Conservation (phyloP, 768 basidiomycete genomes). For the Trametes punicea region DNA sequence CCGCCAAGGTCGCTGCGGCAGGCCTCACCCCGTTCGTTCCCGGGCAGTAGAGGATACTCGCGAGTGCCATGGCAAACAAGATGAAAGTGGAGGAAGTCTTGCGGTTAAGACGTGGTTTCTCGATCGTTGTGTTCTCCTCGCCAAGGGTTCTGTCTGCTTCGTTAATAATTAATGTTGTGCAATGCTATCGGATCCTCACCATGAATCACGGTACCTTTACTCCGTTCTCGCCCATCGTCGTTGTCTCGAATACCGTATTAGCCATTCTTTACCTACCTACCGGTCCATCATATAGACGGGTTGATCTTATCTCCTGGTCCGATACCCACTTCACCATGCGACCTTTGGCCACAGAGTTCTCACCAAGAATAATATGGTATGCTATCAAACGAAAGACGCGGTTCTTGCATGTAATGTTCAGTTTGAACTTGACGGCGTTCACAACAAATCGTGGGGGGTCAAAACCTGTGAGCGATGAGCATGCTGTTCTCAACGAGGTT, state of each 20-base stretch:
- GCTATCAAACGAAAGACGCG: no score
- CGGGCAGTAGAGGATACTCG: slow-evolving; percentile 12
- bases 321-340: slow-evolving; percentile 7
- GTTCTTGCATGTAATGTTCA: no score
- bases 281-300: slow-evolving; percentile 19
- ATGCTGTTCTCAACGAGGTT: no score
- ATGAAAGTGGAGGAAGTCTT: background rate
- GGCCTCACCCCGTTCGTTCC: slow-evolving; percentile 57
- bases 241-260: slow-evolving; percentile 11
- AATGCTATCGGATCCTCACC: slow-evolving; percentile 11
- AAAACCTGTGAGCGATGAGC: no score
- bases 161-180: slow-evolving; percentile 15
- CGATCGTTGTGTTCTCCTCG: slow-evolving; percentile 3
- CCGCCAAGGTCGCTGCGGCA: slow-evolving; percentile 76
- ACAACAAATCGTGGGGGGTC: no score
- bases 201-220: background rate
- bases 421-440: no score
- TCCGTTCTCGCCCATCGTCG: background rate
- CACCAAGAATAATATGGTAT: no score
- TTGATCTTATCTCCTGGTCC: slow-evolving; percentile 4
- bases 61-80: background rate
- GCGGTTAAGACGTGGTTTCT: slow-evolving; percentile 3
- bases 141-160: slow-evolving; percentile 1
- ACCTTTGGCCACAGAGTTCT: no score
- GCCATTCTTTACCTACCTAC: slow-evolving; percentile 5